Evolutionary conservation across 176 grass and related monocot species (phyloP).

Genomic region (Juncus effusus): DNA sequence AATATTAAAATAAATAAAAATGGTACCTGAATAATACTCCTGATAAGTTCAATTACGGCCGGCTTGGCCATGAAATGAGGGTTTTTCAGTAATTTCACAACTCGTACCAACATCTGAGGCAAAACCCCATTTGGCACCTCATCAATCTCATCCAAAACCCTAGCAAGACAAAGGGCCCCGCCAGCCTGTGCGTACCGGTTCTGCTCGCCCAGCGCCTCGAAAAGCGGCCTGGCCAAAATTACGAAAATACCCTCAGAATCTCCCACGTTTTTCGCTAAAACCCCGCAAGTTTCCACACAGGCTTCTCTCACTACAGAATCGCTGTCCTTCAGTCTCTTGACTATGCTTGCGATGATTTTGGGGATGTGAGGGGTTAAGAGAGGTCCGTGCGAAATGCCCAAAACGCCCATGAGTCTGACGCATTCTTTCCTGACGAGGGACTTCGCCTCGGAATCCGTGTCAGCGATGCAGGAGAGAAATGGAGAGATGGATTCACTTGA

Average conservation of each 20-base stretch:
- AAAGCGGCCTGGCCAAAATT: conserved; percentile 63
- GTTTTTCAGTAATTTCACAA: conserved; percentile 91
- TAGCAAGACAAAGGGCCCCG: conserved; percentile 73
- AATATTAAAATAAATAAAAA: conserved; percentile 6
- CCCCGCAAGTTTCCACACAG: conserved; percentile 71
- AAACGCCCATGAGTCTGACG: conserved; percentile 59
- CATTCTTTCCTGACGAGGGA: conserved; percentile 74
- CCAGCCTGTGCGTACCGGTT: conserved; percentile 79
- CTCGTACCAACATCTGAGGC: conserved; percentile 69
- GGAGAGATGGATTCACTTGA: conserved; percentile 65
- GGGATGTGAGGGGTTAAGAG: conserved; percentile 58
- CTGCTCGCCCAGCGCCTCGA: conserved; percentile 85
- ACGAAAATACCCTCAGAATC: conserved; percentile 48
- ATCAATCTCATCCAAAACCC: conserved; percentile 74
- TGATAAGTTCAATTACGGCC: conserved; percentile 78
- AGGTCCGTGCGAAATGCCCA: conserved; percentile 47
- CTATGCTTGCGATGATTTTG: conserved; percentile 60
- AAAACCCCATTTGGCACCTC: conserved; percentile 65
- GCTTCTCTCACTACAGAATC: conserved; percentile 90
- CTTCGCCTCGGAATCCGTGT: conserved; percentile 82
- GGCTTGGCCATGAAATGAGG: conserved; percentile 97
- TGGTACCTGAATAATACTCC: conserved; percentile 90
- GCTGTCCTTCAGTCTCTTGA: conserved; percentile 69
- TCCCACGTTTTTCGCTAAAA: conserved; percentile 53
- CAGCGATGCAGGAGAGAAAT: conserved; percentile 73